Base-by-base conservation (phyloP, 768 basidiomycete species). In the Pleurotus salmoneostramineus region DNA sequence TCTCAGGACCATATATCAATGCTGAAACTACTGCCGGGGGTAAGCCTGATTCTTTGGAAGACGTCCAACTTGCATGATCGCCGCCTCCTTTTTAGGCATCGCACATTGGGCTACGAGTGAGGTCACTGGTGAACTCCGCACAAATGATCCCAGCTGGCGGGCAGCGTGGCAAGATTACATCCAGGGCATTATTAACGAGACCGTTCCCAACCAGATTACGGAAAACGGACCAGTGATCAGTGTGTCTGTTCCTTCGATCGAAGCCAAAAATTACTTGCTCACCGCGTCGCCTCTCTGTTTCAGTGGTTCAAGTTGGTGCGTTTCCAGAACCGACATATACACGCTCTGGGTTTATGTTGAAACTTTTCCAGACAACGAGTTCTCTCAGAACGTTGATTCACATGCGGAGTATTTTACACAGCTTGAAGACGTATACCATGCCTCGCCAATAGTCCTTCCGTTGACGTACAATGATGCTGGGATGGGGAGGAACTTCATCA, bases 21-120 rank as follows among this genome's bases (percentile, higher is more conserved):
- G 89, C 88, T 3, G 90, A 92, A 66, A 90, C 88, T 0, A 85
- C 86, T 11, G 91, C 88, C 0, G 91, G 91, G 32, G 91, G 56
- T 57, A 46, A 27, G 46, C 6, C 5, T 4, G 11, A 12, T 46
- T 11, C 14, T 14, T 1, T 42, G 11, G 8, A 12, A 50, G 5
- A 5, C 14, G 4, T 54, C 21, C 27, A n/a, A 21, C 27, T 17
- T 11, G 5, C n/a, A 27, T 50, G 15, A 40, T 45, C 37, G 32
- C n/a, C 31, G 34, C 17, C 21, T n/a, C 44, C 6, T 10, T 6
- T 6, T 17, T 21, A 48, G 35, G 91, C 5, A 76, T 86, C 58
- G 75, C 84, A 0, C 82, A 82, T 57, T 87, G 84, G 84, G 70
- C 74, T 43, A 84, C 84, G 3, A 76, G 77, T n/a, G 69, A 74